Evolutionary conservation across 345 rosid genomes (phyloP).

Genomic region (Boechera retrofracta): DNA sequence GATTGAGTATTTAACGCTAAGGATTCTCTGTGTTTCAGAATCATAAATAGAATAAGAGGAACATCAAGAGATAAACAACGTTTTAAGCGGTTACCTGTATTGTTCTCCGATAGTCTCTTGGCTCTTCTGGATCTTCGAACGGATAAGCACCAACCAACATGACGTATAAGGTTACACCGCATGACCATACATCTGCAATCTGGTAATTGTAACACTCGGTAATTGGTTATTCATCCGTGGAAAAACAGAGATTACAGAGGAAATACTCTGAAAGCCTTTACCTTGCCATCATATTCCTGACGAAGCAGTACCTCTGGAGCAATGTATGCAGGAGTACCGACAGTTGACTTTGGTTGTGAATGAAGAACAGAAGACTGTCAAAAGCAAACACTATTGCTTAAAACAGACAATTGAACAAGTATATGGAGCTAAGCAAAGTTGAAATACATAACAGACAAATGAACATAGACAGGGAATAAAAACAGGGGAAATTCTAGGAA

Average conservation of each 20-base stretch:
- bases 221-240: slow-evolving; percentile 10
- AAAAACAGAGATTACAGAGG: background rate
- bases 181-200: slow-evolving; percentile 99
- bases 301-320: slow-evolving; percentile 92
- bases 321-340: slow-evolving; percentile 98
- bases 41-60: background rate
- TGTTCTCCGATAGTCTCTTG: slow-evolving; percentile 82
- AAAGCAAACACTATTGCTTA: background rate
- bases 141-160: slow-evolving; percentile 98
- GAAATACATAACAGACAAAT: background rate
- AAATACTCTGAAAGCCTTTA: slow-evolving; percentile 32
- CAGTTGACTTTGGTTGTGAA: slow-evolving; percentile 96
- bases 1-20: slow-evolving; percentile 82
- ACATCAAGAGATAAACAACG: background rate
- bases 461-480: background rate
- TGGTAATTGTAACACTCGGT: slow-evolving; percentile 39
- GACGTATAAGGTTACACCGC: slow-evolving; percentile 92
- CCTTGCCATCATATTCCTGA: slow-evolving; percentile 97
- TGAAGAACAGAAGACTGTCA: slow-evolving; percentile 88
- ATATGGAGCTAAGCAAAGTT: background rate
- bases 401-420: background rate
- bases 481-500: background rate
- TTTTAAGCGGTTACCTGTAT: slow-evolving; percentile 58
- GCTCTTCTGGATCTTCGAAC: slow-evolving; percentile 95
- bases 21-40: slow-evolving; percentile 64